Evolutionary conservation across 108 stramenopile genomes (phyloP), one percentile per base, ranked within the genome.

Genomic region (Cyclostephanos tholiformis): DNA sequence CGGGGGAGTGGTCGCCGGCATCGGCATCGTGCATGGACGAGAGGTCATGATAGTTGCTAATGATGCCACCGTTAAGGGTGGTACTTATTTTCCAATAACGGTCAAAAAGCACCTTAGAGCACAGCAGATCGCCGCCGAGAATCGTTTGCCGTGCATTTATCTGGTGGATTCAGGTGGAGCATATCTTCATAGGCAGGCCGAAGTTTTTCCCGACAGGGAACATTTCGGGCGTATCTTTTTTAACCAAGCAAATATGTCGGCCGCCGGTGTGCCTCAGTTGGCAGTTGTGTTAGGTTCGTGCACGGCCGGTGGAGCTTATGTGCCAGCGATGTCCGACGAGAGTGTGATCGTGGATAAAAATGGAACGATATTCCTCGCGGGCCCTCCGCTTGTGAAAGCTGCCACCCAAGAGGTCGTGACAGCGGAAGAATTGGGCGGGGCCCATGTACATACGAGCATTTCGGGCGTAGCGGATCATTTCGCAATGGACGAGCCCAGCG

Each of bases 91-190:
- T 80, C 98, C 99, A 11, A 96, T 99, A 71, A 99, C 99, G 10
- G 97, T 98, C 36, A 98, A 98, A 91, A 99, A 99, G 71, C 98
- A 98, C 81, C 85, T 99, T 65, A 79, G 99, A 14, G 99, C 99
- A 10, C 98, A 99, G 82, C 96, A 97, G 69, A 95, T 99, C 69
- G 99, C 99, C 1, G 41, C 77, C 72, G 88, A 97, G 68, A 98
- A 98, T 73, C 63, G 87, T 20, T 77, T 99, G 65, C 98, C 99
- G 0, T 99, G 99, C 72, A 89, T 98, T 38, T 98, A 98, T 77
- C 65, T 99, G 62, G 96, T 97, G 17, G 98, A 99, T 74, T 84
- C 82, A n/a, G 93, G 93, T 26, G 97, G 98, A 13, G 99, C 99
- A 30, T 99, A 86, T 82, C 75, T 99, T 55, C 99, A 98, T 26